Evolutionary conservation across 169 alveolate genomes (phyloP), one percentile per base, ranked within the genome.

Genomic region (Perkinsus marinus): DNA sequence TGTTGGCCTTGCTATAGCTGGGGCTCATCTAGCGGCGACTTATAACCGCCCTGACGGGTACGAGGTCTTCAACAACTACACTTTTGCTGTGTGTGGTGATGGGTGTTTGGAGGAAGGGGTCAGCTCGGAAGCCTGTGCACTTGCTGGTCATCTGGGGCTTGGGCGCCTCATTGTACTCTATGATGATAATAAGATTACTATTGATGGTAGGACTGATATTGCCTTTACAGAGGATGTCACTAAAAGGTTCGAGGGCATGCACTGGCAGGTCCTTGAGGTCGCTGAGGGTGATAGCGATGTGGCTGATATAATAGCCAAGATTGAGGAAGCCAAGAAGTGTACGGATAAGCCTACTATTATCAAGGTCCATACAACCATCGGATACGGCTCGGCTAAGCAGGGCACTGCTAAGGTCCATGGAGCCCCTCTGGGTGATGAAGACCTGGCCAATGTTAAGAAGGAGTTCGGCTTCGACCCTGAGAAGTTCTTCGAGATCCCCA

Each of bases 171-270:
- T 90, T 22, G 92, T 94, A 91, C 36, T 94, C 39, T 94, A 94
- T 93, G 96, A 94, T 91, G 93, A 93, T 91, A 94, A 94, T 90
- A 94, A 94, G 92, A 94, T 94, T 37, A 94, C 95, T 30, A 94
- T 94, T 46, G 96, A 94, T 90, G 96, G 96, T 39, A 92, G 91
- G 79, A 93, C 94, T 7, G 90, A 93, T 43, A 79, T 91, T 34
- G 93, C 94, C 22, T 92, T 93, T 43, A 92, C 95, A 0, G 95
- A 94, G 92, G 90, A 91, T 90, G 89, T 91, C 89, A 90, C 26
- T 39, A 93, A 93, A 19, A 94, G 94, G 39, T 94, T 94, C 92
- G 94, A 92, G 39, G 94, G 95, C 41, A 92, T 93, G 68, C 93
- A 94, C 46, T 94, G 96, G 96, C 94, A 94, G 68, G 96, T 94